Evolutionary conservation across 2,329 filamentous ascomycete genomes (phyloP), one percentile per base, ranked within the genome.

Genomic region (Penicillium sp.): DNA sequence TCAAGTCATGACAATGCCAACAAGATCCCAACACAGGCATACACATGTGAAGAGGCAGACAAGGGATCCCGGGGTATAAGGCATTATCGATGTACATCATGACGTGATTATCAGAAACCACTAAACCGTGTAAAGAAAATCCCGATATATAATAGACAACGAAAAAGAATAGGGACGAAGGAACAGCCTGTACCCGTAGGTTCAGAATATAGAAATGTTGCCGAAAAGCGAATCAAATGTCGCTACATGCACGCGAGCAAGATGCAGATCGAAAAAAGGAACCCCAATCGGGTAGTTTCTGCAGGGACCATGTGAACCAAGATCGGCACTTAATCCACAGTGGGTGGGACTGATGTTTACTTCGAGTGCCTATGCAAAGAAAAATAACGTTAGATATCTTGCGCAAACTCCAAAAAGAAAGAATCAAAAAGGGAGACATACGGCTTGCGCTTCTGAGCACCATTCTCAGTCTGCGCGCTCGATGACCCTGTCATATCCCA

Each of bases 401-500:
- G 16, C 27, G 6, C 33, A 10, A 46, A 31, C 2, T 29, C 31
- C 19, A 31, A 10, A 3, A n/a, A 2, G 11, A 48, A 29, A 1
- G 16, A n/a, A 3, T 24, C 21, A 19, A 16, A 43, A 16, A 4
- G 6, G 6, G 6, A 31, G n/a, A 65, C 65, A 43, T 59, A 69
- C 65, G 57, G 54, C 61, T 66, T 71, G 50, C 64, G 67, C 64
- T 69, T 68, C 54, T 67, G 64, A 22, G 55, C 68, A 21, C 61
- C 57, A 29, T 58, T 55, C 27, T 58, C 56, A 35, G 61, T 55
- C 19, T 62, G 58, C 27, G 39, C n/a, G 47, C 16, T 13, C 3
- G 60, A 53, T 1, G 53, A 21, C 6, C 69, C 66, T 11, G 62
- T 55, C 69, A 71, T 73, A 68, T 73, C 63, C 74, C 78, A 79